Evolutionary conservation across 306 rosid genomes (phyloP).

Genomic region (Amphicarpaea edgeworthii): DNA sequence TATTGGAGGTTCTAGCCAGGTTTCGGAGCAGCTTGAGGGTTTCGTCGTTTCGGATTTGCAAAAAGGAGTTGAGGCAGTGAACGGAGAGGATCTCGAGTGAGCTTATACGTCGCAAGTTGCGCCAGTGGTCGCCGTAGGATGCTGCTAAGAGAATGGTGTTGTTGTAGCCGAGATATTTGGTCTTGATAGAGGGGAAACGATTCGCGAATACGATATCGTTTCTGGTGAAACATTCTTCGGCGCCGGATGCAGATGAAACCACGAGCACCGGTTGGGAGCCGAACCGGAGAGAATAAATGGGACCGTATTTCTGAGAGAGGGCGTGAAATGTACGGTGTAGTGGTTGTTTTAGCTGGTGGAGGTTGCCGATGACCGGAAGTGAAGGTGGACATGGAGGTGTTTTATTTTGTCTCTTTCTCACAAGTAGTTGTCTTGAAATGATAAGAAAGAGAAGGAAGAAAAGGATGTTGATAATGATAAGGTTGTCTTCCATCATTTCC

Average conservation of each 20-base stretch:
- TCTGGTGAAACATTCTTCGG: slow-evolving; percentile 73
- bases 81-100: too few relatives aligned
- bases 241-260: slow-evolving; percentile 59
- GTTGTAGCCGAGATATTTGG: too few relatives aligned
- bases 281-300: slow-evolving; percentile 40
- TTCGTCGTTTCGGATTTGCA: too few relatives aligned
- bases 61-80: slow-evolving; percentile 47
- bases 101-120: too few relatives aligned
- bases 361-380: slow-evolving; percentile 60
- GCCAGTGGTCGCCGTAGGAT: too few relatives aligned
- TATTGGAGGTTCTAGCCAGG: too few relatives aligned
- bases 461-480: background rate
- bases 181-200: too few relatives aligned
- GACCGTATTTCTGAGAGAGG: slow-evolving; percentile 60
- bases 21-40: too few relatives aligned
- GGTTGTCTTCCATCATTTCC: background rate
- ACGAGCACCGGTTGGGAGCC: slow-evolving; percentile 47
- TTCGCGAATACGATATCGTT: slow-evolving; percentile 64
- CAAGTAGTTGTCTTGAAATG: slow-evolving; percentile 33
- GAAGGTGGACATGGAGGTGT: slow-evolving; percentile 53
- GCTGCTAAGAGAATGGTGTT: too few relatives aligned
- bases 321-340: slow-evolving; percentile 51
- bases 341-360: slow-evolving; percentile 52
- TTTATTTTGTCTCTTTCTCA: slow-evolving; percentile 37
- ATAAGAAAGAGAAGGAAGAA: slow-evolving; percentile 22